Percentiles rank a stretch among this genome's conserved stretches.
Conservation (phyloP, 1,284 basidiomycete species). For the Vanrija sp. region DNA sequence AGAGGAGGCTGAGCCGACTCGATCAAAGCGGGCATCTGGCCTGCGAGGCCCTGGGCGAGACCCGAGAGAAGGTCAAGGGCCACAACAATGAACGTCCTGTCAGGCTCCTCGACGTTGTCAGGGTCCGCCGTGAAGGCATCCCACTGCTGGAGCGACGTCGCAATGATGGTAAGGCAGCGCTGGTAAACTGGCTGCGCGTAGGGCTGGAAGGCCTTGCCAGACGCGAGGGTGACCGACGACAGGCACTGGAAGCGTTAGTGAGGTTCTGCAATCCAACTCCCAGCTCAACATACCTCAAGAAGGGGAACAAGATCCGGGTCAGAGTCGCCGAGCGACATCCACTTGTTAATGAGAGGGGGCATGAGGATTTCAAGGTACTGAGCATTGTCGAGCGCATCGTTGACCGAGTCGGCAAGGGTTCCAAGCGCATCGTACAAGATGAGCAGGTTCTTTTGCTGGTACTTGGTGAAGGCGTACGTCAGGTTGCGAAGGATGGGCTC, state of each 20-base stretch:
- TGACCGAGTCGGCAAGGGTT: constrained; percentile 94
- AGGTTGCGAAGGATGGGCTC: constrained; percentile 93
- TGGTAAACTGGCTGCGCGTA: constrained; percentile 91
- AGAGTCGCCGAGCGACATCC: constrained; percentile 82
- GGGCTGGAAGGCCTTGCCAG: constrained; percentile 83
- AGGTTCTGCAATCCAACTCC: constrained; percentile 1
- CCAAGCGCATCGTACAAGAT: constrained; percentile 98
- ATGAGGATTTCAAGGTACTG: constrained; percentile 91
- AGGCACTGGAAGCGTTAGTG: constrained; percentile 64
- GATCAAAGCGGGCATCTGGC: constrained; percentile 69
- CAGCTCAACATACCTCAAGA: constrained; percentile 64
- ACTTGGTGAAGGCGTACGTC: constrained; percentile 94
- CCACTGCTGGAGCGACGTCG: constrained; percentile 73
- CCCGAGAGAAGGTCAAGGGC: constrained; percentile 92
- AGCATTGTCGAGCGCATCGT: constrained; percentile 76
- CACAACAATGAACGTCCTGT: constrained; percentile 94
- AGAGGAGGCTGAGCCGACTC: constrained; percentile 66
- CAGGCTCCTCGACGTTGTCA: constrained; percentile 78
- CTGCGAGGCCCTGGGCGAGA: constrained; percentile 87
- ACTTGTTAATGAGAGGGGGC: constrained; percentile 87
- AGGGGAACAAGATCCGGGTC: constrained; percentile 93
- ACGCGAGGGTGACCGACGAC: constrained; percentile 94
- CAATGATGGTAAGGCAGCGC: constrained; percentile 83
- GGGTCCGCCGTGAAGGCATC: constrained; percentile 61
- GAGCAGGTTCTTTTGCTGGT: constrained; percentile 98